phyloP scores from a whole-genome alignment of 768 basidiomycete genomes.

The Rhodocollybia butyracea region DNA sequence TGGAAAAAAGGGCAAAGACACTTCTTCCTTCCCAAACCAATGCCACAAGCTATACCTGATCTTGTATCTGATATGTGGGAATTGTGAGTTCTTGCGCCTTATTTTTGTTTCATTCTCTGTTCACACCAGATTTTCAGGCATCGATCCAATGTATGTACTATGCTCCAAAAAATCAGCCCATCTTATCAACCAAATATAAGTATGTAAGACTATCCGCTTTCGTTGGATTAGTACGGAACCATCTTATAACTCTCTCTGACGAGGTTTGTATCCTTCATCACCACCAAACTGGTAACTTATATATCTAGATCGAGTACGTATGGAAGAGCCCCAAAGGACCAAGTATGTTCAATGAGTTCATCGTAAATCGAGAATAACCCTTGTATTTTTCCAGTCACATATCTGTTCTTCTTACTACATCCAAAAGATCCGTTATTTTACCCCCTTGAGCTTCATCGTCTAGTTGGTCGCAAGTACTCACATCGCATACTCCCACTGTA shows the following conservation, averaged over 20 bases:
- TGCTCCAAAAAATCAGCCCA: no score
- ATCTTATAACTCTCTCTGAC: neutral
- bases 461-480: neutral
- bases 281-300: neutral
- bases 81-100: neutral
- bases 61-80: neutral
- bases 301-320: neutral
- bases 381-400: neutral
- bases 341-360: neutral
- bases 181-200: no score
- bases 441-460: neutral
- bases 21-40: no score
- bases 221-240: neutral
- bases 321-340: slow-evolving; percentile 2
- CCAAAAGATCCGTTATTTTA: neutral
- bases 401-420: neutral
- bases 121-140: neutral
- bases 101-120: neutral
- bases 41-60: neutral
- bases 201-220: neutral
- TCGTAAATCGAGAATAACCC: no score
- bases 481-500: neutral
- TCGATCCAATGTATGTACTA: neutral
- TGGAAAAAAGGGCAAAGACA: no score
- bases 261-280: neutral